A percentile compares a stretch with the other conserved stretches of the same genome.
Conservation (phyloP, 2,329 filamentous ascomycete genomes). For the Exophiala bonariae region DNA sequence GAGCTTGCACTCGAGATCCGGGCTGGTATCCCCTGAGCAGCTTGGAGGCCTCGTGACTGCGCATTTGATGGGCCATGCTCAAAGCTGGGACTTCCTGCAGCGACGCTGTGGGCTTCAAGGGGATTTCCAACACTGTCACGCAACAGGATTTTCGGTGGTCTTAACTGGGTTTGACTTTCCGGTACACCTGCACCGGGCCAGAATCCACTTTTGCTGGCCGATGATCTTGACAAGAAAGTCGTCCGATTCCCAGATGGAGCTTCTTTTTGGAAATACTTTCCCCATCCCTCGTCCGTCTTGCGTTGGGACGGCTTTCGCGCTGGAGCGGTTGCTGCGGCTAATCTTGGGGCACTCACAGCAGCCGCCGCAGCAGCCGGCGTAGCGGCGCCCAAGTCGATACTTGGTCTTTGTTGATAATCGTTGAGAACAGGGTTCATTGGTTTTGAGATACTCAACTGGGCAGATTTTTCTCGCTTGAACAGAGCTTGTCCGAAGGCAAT, state of each 20-base stretch:
- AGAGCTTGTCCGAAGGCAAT: conserved; percentile 22
- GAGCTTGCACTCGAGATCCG: conserved; percentile 46
- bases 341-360: conserved; percentile 11
- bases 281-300: conserved; percentile 49
- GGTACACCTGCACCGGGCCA: conserved; percentile 40
- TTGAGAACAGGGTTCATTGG: conserved; percentile 27
- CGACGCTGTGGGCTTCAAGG: conserved; percentile 41
- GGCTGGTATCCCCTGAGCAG: conserved; percentile 42
- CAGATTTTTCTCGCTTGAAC: conserved; percentile 25
- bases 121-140: conserved; percentile 31
- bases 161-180: conserved; percentile 32
- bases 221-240: conserved; percentile 15
- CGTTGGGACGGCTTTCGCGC: conserved; percentile 33
- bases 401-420: conserved; percentile 24
- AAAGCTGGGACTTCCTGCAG: conserved; percentile 45
- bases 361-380: conserved; percentile 24
- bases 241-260: conserved; percentile 20
- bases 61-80: conserved; percentile 33
- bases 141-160: conserved; percentile 36
- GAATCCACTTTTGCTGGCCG: conserved; percentile 33
- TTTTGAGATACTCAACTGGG: conserved; percentile 25
- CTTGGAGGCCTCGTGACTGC: conserved; percentile 33
- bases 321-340: conserved; percentile 6
- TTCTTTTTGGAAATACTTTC: conserved; percentile 48
- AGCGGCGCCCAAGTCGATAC: conserved; percentile 26